Conservation (phyloP, 1,139 yeast species). For the Saccharomyces hybrid region DNA sequence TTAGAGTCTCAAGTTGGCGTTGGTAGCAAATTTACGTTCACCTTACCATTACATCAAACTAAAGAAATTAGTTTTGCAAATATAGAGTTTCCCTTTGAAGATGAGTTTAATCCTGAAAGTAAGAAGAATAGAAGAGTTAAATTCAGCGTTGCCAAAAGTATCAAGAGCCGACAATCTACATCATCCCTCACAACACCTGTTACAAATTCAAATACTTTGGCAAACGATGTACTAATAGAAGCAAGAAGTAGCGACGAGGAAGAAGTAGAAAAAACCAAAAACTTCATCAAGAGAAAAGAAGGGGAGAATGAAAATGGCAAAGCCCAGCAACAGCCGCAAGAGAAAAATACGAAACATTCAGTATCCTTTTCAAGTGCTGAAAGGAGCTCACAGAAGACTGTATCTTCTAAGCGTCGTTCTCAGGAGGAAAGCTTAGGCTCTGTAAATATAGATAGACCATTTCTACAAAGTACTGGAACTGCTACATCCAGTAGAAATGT, state of each 20-base stretch:
- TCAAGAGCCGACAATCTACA: constrained; percentile 17
- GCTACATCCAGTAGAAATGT: constrained; percentile 30
- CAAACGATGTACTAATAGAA: background rate
- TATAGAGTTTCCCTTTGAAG: constrained; percentile 26
- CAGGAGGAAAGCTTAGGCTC: constrained; percentile 15
- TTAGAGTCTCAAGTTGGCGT: constrained; percentile 61
- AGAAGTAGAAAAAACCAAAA: background rate
- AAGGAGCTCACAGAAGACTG: too few species aligned
- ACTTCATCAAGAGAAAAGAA: background rate
- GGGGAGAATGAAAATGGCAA: constrained; percentile 22
- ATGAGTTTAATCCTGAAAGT: constrained; percentile 40
- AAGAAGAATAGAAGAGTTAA: constrained; percentile 39
- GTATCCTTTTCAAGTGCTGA: too few species aligned
- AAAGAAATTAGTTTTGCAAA: too few species aligned
- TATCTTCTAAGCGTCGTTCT: background rate
- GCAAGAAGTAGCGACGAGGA: background rate
- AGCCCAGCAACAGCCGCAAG: background rate
- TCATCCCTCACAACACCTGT: constrained; percentile 13
- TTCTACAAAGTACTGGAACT: constrained; percentile 36
- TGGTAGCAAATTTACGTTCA: constrained; percentile 76
- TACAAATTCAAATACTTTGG: constrained; percentile 3
- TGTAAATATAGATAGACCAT: constrained; percentile 30
- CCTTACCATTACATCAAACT: constrained; percentile 68
- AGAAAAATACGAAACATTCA: too few species aligned
- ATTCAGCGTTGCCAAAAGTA: constrained; percentile 29